phyloP scores from a whole-genome alignment of 495 filamentous ascomycete species.

The Aspergillus kassunensis region DNA sequence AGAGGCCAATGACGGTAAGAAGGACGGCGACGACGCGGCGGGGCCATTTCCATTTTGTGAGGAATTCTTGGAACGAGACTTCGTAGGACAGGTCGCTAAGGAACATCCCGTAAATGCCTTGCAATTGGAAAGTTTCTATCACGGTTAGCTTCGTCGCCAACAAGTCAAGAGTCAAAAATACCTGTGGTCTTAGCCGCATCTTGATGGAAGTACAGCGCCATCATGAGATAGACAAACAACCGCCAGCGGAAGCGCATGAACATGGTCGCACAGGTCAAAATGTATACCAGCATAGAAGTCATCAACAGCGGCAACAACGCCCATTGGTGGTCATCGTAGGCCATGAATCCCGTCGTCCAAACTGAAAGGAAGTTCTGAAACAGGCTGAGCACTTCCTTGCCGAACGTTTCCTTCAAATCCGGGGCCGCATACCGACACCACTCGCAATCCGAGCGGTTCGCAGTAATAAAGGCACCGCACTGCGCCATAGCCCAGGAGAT shows the following conservation, averaged over 20 bases:
- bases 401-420: slow-evolving; percentile 34
- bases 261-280: slow-evolving; percentile 51
- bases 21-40: slow-evolving; percentile 42
- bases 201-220: slow-evolving; percentile 53
- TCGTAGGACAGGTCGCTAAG: slow-evolving; percentile 59
- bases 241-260: slow-evolving; percentile 55
- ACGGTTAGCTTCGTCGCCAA: not conserved
- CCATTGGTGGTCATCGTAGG: slow-evolving; percentile 65
- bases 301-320: slow-evolving; percentile 59
- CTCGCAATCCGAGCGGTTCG: slow-evolving; percentile 53
- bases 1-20: slow-evolving; percentile 47
- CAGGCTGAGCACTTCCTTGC: slow-evolving; percentile 37
- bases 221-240: slow-evolving; percentile 46
- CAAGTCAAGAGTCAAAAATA: not conserved
- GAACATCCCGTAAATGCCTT: slow-evolving; percentile 61
- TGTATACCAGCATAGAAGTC: slow-evolving; percentile 59
- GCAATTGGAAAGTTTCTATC: slow-evolving; percentile 48
- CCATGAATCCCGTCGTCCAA: slow-evolving; percentile 56
- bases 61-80: slow-evolving; percentile 45
- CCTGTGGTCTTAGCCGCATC: slow-evolving; percentile 29
- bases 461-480: slow-evolving; percentile 55
- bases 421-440: slow-evolving; percentile 57
- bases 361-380: slow-evolving; percentile 49
- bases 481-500: slow-evolving; percentile 57
- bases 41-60: slow-evolving; percentile 43